Conservation (phyloP, 192 early-diverging fungal species). For the Gaertneriomyces sp. region DNA sequence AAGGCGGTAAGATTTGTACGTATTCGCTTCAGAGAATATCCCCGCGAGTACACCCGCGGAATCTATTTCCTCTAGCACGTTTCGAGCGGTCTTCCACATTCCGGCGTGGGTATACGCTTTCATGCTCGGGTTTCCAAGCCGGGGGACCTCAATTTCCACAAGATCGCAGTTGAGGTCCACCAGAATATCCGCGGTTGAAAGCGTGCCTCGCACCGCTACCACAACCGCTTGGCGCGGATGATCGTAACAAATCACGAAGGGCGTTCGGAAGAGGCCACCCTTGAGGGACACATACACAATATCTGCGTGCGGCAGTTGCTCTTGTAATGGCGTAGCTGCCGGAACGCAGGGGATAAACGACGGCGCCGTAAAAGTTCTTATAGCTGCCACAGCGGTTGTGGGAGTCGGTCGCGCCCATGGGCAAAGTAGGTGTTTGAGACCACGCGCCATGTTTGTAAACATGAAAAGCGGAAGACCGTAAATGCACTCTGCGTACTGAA, state of each 20-base stretch:
- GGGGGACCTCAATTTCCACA: constrained; percentile 24
- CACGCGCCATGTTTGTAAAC: constrained; percentile 35
- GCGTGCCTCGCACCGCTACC: constrained; percentile 48
- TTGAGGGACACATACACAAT: constrained; percentile 35
- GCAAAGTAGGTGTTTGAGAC: constrained; percentile 29
- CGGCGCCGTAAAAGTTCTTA: constrained; percentile 18
- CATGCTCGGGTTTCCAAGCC: neutral
- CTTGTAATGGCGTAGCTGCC: constrained; percentile 19
- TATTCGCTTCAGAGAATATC: constrained; percentile 16
- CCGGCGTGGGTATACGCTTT: constrained; percentile 31
- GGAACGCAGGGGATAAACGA: constrained; percentile 23
- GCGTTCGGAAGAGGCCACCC: constrained; percentile 45
- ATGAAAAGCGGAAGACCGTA: constrained; percentile 50
- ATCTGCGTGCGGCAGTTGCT: constrained; percentile 34
- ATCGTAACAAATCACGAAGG: constrained; percentile 45
- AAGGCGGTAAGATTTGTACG: constrained; percentile 33
- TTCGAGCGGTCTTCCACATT: constrained; percentile 35
- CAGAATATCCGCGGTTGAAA: constrained; percentile 47
- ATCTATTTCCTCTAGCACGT: constrained; percentile 34
- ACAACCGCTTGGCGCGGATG: constrained; percentile 39
- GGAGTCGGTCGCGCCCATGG: constrained; percentile 28
- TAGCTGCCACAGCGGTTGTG: constrained; percentile 14
- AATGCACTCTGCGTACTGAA: constrained; percentile 44
- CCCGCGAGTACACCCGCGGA: constrained; percentile 25
- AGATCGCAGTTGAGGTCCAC: constrained; percentile 48